A percentile compares a stretch with the other conserved stretches of the same genome.
phyloP scores from a whole-genome alignment of 768 basidiomycete species.

The Rhizopogon vinicolor region DNA sequence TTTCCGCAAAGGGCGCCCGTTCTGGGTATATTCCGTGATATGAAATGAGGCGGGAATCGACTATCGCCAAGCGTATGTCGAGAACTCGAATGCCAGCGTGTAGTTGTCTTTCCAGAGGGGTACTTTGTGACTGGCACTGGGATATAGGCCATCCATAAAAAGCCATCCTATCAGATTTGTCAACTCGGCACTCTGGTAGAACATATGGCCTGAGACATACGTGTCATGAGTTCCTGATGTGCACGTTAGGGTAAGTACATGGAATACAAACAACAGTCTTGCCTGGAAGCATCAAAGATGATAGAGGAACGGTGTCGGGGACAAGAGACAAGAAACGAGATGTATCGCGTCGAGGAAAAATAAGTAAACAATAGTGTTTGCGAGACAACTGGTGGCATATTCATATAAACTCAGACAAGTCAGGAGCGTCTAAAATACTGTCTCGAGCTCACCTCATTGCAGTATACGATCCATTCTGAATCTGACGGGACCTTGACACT shows the following conservation, averaged over 20 bases:
- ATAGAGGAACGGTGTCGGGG: conserved; percentile 63
- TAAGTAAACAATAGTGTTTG: conserved; percentile 41
- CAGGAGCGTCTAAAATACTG: background rate
- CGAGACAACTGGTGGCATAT: conserved; percentile 36
- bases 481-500: conserved; percentile 34
- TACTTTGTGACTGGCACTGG: conserved; percentile 72
- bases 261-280: conserved; percentile 21
- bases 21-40: conserved; percentile 82
- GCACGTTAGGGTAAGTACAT: conserved; percentile 5
- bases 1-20: conserved; percentile 57
- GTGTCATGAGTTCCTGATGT: conserved; percentile 63
- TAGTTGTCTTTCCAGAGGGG: conserved; percentile 66
- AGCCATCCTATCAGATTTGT: conserved; percentile 44
- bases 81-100: conserved; percentile 74
- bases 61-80: conserved; percentile 75
- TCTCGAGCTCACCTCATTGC: conserved; percentile 39
- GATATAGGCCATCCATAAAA: conserved; percentile 84
- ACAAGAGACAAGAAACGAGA: conserved; percentile 56
- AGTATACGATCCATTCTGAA: conserved; percentile 58
- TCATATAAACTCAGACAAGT: background rate
- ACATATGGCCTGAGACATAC: conserved; percentile 32
- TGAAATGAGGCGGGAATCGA: conserved; percentile 58
- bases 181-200: conserved; percentile 2
- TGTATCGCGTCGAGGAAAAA: conserved; percentile 57
- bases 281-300: conserved; percentile 78